A percentile compares a stretch with the other conserved stretches of the same genome.
Conservation (phyloP, 306 rosid genomes). For the Corylus americana region DNA sequence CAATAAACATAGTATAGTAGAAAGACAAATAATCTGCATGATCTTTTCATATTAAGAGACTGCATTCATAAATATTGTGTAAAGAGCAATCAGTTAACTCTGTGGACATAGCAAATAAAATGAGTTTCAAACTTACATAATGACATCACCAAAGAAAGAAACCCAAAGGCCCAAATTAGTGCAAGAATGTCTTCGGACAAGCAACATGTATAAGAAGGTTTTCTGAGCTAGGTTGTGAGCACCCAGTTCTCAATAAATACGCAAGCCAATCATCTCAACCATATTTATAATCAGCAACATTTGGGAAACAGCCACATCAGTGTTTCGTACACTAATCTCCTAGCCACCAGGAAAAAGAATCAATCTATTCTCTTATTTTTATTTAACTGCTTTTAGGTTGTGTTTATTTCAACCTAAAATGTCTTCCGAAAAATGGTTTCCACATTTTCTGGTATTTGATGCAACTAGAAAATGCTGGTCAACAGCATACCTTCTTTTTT, state of each 20-base stretch:
- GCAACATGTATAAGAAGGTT: neutral
- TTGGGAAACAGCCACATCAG: neutral
- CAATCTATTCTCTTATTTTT: neutral
- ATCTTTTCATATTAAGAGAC: neutral
- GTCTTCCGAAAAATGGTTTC: too few relatives aligned
- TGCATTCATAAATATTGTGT: neutral
- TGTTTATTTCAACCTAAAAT: too few relatives aligned
- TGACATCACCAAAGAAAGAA: neutral
- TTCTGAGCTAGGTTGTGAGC: neutral
- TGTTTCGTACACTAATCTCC: too few relatives aligned
- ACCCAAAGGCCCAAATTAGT: neutral
- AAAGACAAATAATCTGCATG: neutral
- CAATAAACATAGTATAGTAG: neutral
- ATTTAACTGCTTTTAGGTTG: neutral
- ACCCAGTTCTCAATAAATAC: neutral
- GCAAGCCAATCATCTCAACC: neutral
- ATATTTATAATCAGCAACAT: neutral
- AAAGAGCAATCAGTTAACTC: neutral
- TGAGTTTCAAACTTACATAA: neutral
- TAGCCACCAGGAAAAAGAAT: neutral
- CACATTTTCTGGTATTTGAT: too few relatives aligned
- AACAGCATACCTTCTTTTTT: too few relatives aligned
- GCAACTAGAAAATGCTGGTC: too few relatives aligned
- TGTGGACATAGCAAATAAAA: neutral
- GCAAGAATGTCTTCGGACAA: neutral